Evolutionary conservation across 768 basidiomycete species (phyloP).

Genomic region (Cystofilobasidium bisporidii): DNA sequence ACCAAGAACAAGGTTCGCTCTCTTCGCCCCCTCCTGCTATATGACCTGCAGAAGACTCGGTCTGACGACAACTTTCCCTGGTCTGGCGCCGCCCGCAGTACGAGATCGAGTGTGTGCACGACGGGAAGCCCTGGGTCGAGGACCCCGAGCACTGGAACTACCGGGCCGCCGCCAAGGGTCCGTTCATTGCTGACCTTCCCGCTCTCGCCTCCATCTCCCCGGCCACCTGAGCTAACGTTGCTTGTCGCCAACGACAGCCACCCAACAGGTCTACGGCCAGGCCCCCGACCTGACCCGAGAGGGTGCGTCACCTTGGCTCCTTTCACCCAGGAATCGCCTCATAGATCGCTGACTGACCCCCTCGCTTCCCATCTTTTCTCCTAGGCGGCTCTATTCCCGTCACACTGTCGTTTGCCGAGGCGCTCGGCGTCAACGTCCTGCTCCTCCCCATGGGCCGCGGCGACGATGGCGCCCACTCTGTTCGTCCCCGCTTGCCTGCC

Average conservation of each 20-base stretch:
- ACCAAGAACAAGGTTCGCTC: constrained; percentile 60
- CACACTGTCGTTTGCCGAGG: constrained; percentile 85
- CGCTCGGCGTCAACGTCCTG: constrained; percentile 61
- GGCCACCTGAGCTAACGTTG: neutral
- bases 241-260: constrained; percentile 40
- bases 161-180: constrained; percentile 64
- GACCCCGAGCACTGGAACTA: constrained; percentile 86
- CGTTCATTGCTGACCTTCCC: neutral
- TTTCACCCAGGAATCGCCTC: neutral
- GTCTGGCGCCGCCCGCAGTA: too few species aligned
- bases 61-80: too few species aligned
- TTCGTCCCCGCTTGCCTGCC: constrained; percentile 40
- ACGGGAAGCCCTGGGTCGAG: constrained; percentile 80
- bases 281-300: constrained; percentile 77
- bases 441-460: constrained; percentile 62
- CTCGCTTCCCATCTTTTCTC: constrained; percentile 10
- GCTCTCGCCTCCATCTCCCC: too few species aligned
- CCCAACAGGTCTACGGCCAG: constrained; percentile 64
- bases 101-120: constrained; percentile 59
- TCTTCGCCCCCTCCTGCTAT: neutral
- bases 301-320: constrained; percentile 43
- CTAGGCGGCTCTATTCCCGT: constrained; percentile 71
- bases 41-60: too few species aligned
- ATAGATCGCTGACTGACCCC: too few species aligned
- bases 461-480: constrained; percentile 78